phyloP scores from a whole-genome alignment of 257 asterid genomes.

The Asclepias syriaca region DNA sequence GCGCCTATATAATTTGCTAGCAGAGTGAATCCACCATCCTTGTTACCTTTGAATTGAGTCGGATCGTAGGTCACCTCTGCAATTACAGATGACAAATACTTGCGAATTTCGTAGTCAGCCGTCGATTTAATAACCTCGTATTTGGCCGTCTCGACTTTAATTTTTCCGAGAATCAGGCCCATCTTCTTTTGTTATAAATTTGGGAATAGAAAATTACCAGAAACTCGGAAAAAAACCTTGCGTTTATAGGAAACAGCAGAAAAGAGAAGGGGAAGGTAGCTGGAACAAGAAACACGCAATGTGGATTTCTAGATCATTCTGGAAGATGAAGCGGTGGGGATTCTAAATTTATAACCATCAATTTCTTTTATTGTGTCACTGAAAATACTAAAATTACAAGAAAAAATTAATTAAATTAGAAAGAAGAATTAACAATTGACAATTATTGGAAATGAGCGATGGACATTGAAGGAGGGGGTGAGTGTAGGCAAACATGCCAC shows the following conservation, averaged over 20 bases:
- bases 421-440: no score
- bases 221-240: background rate
- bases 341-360: no score
- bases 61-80: conserved; percentile 84
- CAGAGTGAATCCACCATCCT: conserved; percentile 74
- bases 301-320: background rate
- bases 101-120: conserved; percentile 67
- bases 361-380: no score
- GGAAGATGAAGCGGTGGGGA: background rate
- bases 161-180: conserved; percentile 76
- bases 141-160: conserved; percentile 70
- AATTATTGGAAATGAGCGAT: background rate
- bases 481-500: conserved; percentile 39
- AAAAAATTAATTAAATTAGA: no score
- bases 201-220: no score
- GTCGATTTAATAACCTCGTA: conserved; percentile 44
- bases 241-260: no score
- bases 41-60: conserved; percentile 47
- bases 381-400: no score
- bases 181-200: conserved; percentile 22
- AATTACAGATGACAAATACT: conserved; percentile 58
- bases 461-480: background rate
- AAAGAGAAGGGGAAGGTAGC: no score
- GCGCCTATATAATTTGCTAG: conserved; percentile 81
- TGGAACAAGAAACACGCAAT: background rate